Conservation (phyloP, 2,329 filamentous ascomycete species). For the Xylaria multiplex region DNA sequence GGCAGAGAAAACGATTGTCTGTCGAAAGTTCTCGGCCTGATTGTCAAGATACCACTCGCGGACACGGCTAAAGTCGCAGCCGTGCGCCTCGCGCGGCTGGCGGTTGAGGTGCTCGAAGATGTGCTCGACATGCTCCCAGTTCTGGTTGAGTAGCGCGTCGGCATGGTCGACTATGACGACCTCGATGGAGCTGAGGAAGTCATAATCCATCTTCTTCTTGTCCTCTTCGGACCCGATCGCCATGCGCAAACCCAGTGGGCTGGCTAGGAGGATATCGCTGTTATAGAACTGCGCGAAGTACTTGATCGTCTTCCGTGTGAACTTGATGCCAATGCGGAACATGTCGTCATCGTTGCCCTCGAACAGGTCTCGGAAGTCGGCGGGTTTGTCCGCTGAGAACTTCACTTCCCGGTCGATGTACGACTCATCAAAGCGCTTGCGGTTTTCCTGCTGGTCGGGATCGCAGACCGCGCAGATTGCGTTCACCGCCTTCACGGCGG, state of each 20-base stretch:
- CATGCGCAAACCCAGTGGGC: conserved; percentile 87
- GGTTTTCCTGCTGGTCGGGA: conserved; percentile 93
- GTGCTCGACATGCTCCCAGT: conserved; percentile 95
- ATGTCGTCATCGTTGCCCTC: conserved; percentile 97
- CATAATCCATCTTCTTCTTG: conserved; percentile 75
- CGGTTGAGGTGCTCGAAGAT: conserved; percentile 92
- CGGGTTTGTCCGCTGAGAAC: conserved; percentile 78
- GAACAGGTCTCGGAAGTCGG: conserved; percentile 90
- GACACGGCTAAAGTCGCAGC: conserved; percentile 92
- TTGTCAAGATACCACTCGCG: conserved; percentile 93
- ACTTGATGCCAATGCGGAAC: conserved; percentile 95
- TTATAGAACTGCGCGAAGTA: conserved; percentile 96
- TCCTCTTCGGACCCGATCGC: conserved; percentile 83
- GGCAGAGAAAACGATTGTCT: conserved; percentile 82
- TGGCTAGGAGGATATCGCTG: conserved; percentile 93
- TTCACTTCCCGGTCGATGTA: conserved; percentile 77
- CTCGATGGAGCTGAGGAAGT: conserved; percentile 95
- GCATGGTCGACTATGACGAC: conserved; percentile 90
- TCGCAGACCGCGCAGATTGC: conserved; percentile 79
- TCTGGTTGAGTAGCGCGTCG: conserved; percentile 95
- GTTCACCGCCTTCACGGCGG: conserved; percentile 81
- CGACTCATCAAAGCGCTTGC: conserved; percentile 87
- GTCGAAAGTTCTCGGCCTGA: conserved; percentile 81
- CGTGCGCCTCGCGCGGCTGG: conserved; percentile 88
- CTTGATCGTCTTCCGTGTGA: conserved; percentile 94